Evolutionary conservation across 1,284 basidiomycete species (phyloP), one percentile per base, ranked within the genome.

Genomic region (Neotropicomus parvogracilis): DNA sequence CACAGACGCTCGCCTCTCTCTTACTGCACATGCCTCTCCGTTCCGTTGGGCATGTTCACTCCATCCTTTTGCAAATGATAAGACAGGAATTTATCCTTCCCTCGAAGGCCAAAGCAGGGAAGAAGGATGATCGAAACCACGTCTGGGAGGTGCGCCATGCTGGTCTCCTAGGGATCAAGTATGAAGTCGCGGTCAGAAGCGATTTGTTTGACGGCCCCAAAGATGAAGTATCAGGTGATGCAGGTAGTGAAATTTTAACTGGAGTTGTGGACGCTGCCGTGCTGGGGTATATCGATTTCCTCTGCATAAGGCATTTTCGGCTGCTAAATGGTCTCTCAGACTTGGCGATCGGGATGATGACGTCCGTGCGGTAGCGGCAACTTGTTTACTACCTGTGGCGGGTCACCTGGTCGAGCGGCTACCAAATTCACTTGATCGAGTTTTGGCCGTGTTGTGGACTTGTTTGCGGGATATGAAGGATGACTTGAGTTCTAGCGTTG

Each of bases 91-190:
- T 85, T 63, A 65, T 64, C 27, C 64, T 79, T 34, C 70, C 75
- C 14, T 55, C 67, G 59, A 65, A 67, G 64, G 44, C 72, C 59
- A 53, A 70, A 66, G 60, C 67, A 63, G 58, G 70, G 59, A 60
- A 65, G 57, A 64, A 70, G 58, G 67, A 71, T 50, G 65, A 73
- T 45, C 82, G 49, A 71, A 74, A 73, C 36, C 93, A 97, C 68
- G 82, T 95, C 5, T 99, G 97, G 97, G 93, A 99, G 70, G 89
- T 99, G 42, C 79, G 97, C 41, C 97, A 99, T 71, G 95, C 97
- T 3, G 97, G 97, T 27, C 70, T 99, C 46, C 78, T 99, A 4
- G 97, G 97, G 1, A 83, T 99, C 67, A 97, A 97, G 71, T 99
- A 99, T 66, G 91, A 98, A 67, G 94, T 99, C 26, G 94, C 95